These are phyloP conservation scores for Neonectria ditissima DNA, from an alignment of 2,329 filamentous ascomycete species.

Conservation along the genomic window DNA sequence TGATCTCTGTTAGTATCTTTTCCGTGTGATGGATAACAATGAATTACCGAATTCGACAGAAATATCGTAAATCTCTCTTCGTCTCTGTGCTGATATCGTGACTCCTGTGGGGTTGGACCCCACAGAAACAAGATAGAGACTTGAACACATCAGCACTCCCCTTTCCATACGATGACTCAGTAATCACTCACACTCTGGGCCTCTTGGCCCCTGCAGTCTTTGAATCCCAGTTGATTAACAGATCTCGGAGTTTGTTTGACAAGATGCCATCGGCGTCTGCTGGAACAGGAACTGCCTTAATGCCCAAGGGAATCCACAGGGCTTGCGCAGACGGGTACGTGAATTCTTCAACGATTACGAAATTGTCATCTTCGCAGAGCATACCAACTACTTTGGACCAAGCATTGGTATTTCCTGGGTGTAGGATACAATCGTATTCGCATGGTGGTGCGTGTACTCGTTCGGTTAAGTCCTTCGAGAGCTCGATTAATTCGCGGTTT, in stretches of 20 bases:
- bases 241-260: constrained; percentile 33
- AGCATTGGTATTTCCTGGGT: constrained; percentile 48
- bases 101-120: constrained; percentile 79
- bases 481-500: constrained; percentile 30
- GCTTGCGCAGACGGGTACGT: constrained; percentile 49
- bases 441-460: constrained; percentile 37
- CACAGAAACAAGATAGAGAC: constrained; percentile 54
- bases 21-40: background rate
- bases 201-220: constrained; percentile 19
- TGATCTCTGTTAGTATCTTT: background rate
- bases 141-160: background rate
- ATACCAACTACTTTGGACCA: constrained; percentile 48
- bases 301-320: constrained; percentile 46
- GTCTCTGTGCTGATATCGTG: constrained; percentile 68
- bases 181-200: constrained; percentile 30
- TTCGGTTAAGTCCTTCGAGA: constrained; percentile 36
- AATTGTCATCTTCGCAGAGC: constrained; percentile 45
- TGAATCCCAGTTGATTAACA: constrained; percentile 41
- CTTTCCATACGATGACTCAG: background rate
- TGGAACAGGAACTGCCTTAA: constrained; percentile 39
- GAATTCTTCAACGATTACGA: constrained; percentile 46
- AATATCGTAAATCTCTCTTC: constrained; percentile 67
- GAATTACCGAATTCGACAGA: constrained; percentile 47
- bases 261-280: constrained; percentile 46
- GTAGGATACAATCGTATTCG: constrained; percentile 41